A percentile compares a stretch with the other conserved stretches of the same genome.
Evolutionary conservation across 495 filamentous ascomycete species (phyloP).

Genomic region (Penicillium crystallinum): DNA sequence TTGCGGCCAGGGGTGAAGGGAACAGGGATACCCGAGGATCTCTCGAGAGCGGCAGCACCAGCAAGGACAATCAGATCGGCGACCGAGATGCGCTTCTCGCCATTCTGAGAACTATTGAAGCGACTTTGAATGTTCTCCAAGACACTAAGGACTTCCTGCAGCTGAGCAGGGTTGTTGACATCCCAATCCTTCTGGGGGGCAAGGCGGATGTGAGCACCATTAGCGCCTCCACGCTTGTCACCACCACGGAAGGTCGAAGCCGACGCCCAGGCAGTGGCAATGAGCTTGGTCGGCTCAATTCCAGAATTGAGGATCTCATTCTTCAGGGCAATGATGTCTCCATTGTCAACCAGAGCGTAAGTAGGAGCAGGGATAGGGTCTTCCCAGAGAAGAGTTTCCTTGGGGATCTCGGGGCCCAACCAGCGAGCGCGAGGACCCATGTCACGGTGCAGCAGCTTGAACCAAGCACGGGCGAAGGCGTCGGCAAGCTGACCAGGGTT

Average conservation of each 20-base stretch:
- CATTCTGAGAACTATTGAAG: slow-evolving; percentile 49
- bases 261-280: slow-evolving; percentile 62
- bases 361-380: slow-evolving; percentile 55
- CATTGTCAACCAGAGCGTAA: slow-evolving; percentile 51
- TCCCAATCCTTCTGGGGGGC: slow-evolving; percentile 62
- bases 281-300: slow-evolving; percentile 49
- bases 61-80: slow-evolving; percentile 69
- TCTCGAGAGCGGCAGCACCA: slow-evolving; percentile 42
- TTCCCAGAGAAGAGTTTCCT: slow-evolving; percentile 59
- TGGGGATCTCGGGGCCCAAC: slow-evolving; percentile 63
- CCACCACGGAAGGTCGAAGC: slow-evolving; percentile 67
- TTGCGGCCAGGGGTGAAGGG: slow-evolving; percentile 44
- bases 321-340: slow-evolving; percentile 58
- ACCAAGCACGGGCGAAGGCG: slow-evolving; percentile 65
- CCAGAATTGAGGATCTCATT: slow-evolving; percentile 52
- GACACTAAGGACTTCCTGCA: slow-evolving; percentile 50
- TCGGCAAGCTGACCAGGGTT: slow-evolving; percentile 61
- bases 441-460: slow-evolving; percentile 73
- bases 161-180: slow-evolving; percentile 59
- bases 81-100: slow-evolving; percentile 63
- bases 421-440: slow-evolving; percentile 63
- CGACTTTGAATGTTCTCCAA: slow-evolving; percentile 57
- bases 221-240: slow-evolving; percentile 74
- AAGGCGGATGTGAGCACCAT: slow-evolving; percentile 69
- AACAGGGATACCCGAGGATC: slow-evolving; percentile 35